A percentile compares a stretch with the other conserved stretches of the same genome.
These are phyloP conservation scores for Arachnomyces sp. DNA, from an alignment of 2,329 filamentous ascomycete genomes.

Conservation along the genomic window DNA sequence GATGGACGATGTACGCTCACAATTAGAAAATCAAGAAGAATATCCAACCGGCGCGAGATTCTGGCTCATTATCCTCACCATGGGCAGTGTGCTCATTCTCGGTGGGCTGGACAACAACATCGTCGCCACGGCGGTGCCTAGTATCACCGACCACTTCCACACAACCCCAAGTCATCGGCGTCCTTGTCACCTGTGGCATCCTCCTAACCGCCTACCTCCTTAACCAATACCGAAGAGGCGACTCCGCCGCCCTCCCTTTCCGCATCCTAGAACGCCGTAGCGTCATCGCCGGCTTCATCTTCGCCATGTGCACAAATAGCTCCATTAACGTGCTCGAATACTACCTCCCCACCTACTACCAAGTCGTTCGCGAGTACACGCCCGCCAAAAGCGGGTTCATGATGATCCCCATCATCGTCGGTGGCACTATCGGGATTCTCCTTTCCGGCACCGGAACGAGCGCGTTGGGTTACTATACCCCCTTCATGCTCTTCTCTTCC, in stretches of 20 bases:
- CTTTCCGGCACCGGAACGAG: conserved; percentile 17
- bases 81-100: too few relatives aligned
- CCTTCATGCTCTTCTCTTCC: conserved; percentile 27
- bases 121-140: conserved; percentile 41
- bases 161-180: conserved; percentile 38
- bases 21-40: too few relatives aligned
- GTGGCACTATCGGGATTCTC: conserved; percentile 17
- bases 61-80: too few relatives aligned
- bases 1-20: too few relatives aligned
- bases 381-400: conserved; percentile 19
- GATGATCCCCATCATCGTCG: conserved; percentile 20
- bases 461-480: conserved; percentile 26
- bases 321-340: conserved; percentile 19
- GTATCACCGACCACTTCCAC: conserved; percentile 42
- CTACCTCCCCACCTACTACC: conserved; percentile 31
- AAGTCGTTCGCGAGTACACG: conserved; percentile 19
- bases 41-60: too few relatives aligned
- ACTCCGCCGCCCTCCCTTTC: conserved; percentile 39
- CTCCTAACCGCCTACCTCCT: conserved; percentile 36
- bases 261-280: conserved; percentile 38
- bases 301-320: conserved; percentile 18
- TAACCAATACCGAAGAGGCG: conserved; percentile 31
- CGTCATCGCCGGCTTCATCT: conserved; percentile 24
- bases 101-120: conserved; percentile 37
- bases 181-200: conserved; percentile 46